Percentiles rank a stretch among this genome's conserved stretches.
These are phyloP conservation scores for Sphenostylis stenocarpa DNA, from an alignment of 306 rosid genomes.

Conservation along the genomic window DNA sequence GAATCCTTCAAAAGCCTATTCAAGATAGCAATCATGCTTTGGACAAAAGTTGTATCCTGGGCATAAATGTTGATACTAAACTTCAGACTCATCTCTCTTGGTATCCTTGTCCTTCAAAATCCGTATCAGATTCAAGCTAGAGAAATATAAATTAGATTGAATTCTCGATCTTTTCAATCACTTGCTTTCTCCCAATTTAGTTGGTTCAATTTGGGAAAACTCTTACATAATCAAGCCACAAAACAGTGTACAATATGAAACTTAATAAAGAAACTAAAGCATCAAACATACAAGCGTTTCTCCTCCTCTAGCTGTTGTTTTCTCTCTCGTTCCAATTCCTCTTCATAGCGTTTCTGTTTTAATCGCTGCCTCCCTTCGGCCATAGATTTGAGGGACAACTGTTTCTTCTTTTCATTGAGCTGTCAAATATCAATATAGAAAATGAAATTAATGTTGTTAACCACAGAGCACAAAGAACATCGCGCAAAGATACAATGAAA, in stretches of 20 bases:
- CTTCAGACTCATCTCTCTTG: no score
- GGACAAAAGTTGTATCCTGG: background rate
- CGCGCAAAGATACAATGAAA: background rate
- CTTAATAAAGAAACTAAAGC: background rate
- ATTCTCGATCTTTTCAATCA: background rate
- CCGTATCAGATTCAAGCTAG: background rate
- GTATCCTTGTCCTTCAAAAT: background rate
- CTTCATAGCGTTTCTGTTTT: conserved; percentile 71
- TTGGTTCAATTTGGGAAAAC: background rate
- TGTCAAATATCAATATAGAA: conserved; percentile 44
- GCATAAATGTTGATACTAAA: background rate
- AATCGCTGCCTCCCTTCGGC: conserved; percentile 82
- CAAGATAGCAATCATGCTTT: conserved; percentile 8
- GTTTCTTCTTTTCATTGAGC: conserved; percentile 74
- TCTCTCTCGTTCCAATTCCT: conserved; percentile 68
- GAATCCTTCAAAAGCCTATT: conserved; percentile 3
- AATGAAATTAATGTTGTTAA: background rate
- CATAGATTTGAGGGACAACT: conserved; percentile 70
- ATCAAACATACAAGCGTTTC: conserved; percentile 59
- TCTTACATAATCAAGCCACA: background rate
- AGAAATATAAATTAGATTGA: background rate
- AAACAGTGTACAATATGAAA: background rate
- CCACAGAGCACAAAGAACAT: background rate
- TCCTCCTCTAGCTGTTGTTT: conserved; percentile 67
- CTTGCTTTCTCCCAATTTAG: background rate